Conservation (phyloP, 345 rosid genomes). For the Ceriops tagal region DNA sequence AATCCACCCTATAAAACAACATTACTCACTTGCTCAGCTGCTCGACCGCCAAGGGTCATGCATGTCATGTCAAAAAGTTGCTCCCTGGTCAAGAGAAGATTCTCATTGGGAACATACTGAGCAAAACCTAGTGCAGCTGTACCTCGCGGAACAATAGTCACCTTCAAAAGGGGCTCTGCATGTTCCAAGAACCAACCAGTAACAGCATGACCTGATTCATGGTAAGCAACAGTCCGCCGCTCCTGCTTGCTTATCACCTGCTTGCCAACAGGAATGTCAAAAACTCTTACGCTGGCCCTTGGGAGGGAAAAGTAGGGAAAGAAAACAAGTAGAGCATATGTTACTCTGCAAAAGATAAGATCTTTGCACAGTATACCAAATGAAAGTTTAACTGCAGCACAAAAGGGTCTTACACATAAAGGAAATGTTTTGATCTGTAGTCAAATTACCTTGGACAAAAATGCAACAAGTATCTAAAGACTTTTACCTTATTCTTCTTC, state of each 20-base stretch:
- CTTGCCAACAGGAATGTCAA: slow-evolving; percentile 1
- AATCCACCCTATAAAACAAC: no score
- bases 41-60: slow-evolving; percentile 96
- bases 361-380: background rate
- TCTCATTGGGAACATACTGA: slow-evolving; percentile 86
- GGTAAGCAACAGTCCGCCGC: slow-evolving; percentile 80
- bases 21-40: slow-evolving; percentile 70
- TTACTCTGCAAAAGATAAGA: no score
- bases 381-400: background rate
- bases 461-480: background rate
- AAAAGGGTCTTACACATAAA: background rate
- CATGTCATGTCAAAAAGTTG: slow-evolving; percentile 91
- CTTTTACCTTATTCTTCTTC: slow-evolving; percentile 74
- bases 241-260: slow-evolving; percentile 82
- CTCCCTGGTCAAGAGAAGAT: slow-evolving; percentile 88
- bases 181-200: slow-evolving; percentile 93
- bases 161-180: slow-evolving; percentile 84
- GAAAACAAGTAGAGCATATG: no score
- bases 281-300: background rate
- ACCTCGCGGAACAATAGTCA: slow-evolving; percentile 93
- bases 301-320: background rate
- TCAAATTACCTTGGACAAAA: background rate
- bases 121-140: slow-evolving; percentile 95
- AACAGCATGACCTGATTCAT: slow-evolving; percentile 93
- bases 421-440: background rate